Evolutionary conservation across 208 protist genomes (phyloP).

Genomic region (Trypanosoma boissoni): DNA sequence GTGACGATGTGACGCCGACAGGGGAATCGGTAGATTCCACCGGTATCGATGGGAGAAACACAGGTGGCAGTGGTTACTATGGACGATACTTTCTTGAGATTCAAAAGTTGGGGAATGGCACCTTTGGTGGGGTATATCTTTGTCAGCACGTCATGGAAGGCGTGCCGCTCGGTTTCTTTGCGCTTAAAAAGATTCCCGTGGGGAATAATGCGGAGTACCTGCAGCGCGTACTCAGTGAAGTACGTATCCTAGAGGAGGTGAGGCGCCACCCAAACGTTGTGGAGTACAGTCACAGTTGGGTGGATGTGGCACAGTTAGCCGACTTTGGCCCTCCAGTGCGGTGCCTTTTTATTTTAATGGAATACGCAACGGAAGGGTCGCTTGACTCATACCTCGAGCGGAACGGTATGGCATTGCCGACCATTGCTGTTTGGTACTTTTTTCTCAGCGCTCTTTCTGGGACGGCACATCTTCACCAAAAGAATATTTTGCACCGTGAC

Average conservation of each 20-base stretch:
- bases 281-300: constrained; percentile 90
- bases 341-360: constrained; percentile 90
- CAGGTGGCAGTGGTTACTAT: constrained; percentile 64
- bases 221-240: constrained; percentile 76
- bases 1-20: not conserved
- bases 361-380: constrained; percentile 84
- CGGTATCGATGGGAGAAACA: not conserved
- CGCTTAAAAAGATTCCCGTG: constrained; percentile 91
- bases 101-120: constrained; percentile 76
- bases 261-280: constrained; percentile 86
- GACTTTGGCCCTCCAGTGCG: constrained; percentile 90
- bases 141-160: constrained; percentile 85
- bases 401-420: constrained; percentile 63
- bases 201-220: constrained; percentile 80
- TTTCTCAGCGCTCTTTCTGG: constrained; percentile 81
- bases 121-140: constrained; percentile 86
- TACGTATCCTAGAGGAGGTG: constrained; percentile 82
- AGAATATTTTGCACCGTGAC: constrained; percentile 87
- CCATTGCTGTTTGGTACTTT: constrained; percentile 88
- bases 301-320: constrained; percentile 72
- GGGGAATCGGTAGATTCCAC: no score
- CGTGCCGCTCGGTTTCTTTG: constrained; percentile 75
- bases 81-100: constrained; percentile 79
- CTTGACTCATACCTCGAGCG: constrained; percentile 79
- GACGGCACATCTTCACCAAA: constrained; percentile 73